Evolutionary conservation across 768 basidiomycete species (phyloP), one percentile per base, ranked within the genome.

Genomic region (Ephemerocybe angulata): DNA sequence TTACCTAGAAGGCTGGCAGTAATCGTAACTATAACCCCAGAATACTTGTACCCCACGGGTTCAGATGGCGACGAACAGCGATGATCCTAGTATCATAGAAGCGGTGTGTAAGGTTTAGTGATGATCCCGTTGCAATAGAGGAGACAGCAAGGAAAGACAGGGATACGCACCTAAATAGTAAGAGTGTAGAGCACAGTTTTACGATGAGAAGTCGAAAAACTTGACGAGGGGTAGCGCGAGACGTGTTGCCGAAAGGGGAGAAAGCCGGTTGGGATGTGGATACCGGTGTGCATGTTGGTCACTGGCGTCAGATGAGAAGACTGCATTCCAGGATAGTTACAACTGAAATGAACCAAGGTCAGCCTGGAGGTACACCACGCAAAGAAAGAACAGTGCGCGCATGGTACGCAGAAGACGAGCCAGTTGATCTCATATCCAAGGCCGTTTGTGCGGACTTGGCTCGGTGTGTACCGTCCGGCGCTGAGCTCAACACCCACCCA

Each of bases 311-410:
- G n/a, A n/a, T 86, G 2, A 97, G 77, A 37, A 99, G 86, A 58
- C 97, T 87, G 67, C 98, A 98, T 0, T 97, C 97, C 28, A 96
- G 92, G 17, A 98, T 78, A 0, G 94, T 90, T 97, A 99, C 98
- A 11, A 86, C 92, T 95, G 60, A 1, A 35, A 56, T 60, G 4
- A 12, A 4, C 28, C 44, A 30, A 19, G 2, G 30, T 24, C 10
- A 38, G 19, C 30, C n/a, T 30, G 21, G 24, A 12, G 8, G n/a
- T n/a, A n/a, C n/a, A n/a, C n/a, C n/a, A n/a, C n/a, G n/a, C n/a
- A n/a, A n/a, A n/a, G n/a, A n/a, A n/a, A n/a, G n/a, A n/a, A n/a
- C n/a, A n/a, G n/a, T n/a, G n/a, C n/a, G n/a, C n/a, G n/a, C n/a
- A n/a, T n/a, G n/a, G n/a, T n/a, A n/a, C n/a, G n/a, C n/a, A n/a